These are phyloP conservation scores for Dactylis glomerata DNA, from an alignment of 176 grass and related monocot species.

Conservation along the genomic window DNA sequence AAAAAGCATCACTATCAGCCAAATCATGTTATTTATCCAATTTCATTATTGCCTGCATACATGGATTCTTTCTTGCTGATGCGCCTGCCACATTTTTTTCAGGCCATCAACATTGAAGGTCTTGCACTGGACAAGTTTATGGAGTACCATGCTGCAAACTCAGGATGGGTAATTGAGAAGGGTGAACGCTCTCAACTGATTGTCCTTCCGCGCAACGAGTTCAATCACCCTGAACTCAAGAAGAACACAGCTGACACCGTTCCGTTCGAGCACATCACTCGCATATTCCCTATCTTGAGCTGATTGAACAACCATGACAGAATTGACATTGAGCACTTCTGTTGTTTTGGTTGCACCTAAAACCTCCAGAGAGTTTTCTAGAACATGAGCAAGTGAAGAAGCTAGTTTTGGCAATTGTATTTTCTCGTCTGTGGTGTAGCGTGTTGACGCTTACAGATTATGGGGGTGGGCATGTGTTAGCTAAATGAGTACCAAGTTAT, in stretches of 20 bases:
- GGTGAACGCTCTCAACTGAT: constrained; percentile 65
- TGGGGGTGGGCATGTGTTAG: constrained; percentile 3
- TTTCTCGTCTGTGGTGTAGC: not conserved
- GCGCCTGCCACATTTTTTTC: not conserved
- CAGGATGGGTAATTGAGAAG: constrained; percentile 74
- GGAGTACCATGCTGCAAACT: constrained; percentile 75
- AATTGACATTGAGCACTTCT: not conserved
- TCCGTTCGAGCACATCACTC: constrained; percentile 79
- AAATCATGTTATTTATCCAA: not conserved
- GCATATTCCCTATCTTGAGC: constrained; percentile 80
- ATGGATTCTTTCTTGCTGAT: not conserved
- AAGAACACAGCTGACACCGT: constrained; percentile 72
- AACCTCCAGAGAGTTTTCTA: not conserved
- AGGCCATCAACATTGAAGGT: constrained; percentile 95
- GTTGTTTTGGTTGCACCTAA: not conserved
- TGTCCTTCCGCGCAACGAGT: constrained; percentile 69
- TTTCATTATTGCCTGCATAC: too few relatives aligned
- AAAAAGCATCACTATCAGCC: not conserved
- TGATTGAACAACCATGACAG: constrained; percentile 43
- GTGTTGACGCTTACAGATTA: not conserved
- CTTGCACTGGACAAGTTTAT: constrained; percentile 90
- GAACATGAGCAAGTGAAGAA: constrained; percentile 33
- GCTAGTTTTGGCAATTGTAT: constrained; percentile 12
- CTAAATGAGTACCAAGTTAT: not conserved
- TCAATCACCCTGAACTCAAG: constrained; percentile 96